Evolutionary conservation across 202 grass and related monocot species (phyloP).

Genomic region (Alloteropsis angusta): DNA sequence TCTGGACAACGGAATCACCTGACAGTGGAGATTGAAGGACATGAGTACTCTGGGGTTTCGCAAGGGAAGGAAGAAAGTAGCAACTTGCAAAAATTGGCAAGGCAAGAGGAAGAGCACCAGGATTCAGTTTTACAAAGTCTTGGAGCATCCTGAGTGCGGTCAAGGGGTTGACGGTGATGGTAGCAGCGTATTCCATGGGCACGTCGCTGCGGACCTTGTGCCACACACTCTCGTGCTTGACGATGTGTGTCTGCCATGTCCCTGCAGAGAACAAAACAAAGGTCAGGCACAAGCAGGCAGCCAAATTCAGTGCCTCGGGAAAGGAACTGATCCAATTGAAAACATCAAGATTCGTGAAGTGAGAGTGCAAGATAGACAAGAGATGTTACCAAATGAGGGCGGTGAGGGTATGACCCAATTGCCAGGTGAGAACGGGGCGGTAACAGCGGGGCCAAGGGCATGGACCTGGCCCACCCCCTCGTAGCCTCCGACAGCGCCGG

Average conservation of each 20-base stretch:
- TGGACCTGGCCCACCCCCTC: constrained; percentile 81
- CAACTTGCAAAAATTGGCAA: not conserved
- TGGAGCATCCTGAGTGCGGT: constrained; percentile 67
- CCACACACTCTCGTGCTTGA: constrained; percentile 59
- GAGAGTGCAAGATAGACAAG: not conserved
- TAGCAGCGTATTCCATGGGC: constrained; percentile 74
- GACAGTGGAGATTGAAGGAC: not conserved
- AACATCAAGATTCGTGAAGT: too few relatives aligned
- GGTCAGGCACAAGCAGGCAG: not conserved
- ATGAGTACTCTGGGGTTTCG: not conserved
- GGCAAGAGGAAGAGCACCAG: constrained; percentile 33
- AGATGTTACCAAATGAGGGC: constrained; percentile 57
- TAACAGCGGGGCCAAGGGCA: constrained; percentile 49
- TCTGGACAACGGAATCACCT: constrained; percentile 81
- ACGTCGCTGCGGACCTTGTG: constrained; percentile 62
- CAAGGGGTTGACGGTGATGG: constrained; percentile 69
- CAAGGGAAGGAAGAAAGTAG: not conserved
- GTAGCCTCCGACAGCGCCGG: constrained; percentile 67
- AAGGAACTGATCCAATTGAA: not conserved
- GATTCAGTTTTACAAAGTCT: constrained; percentile 59
- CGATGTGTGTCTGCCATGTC: constrained; percentile 33
- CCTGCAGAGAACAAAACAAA: not conserved
- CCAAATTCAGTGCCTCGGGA: not conserved
- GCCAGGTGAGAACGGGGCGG: constrained; percentile 39
- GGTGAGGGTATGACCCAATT: constrained; percentile 84